Base-by-base conservation (phyloP, 2,329 filamentous ascomycete genomes). In the Endothia cerciana region DNA sequence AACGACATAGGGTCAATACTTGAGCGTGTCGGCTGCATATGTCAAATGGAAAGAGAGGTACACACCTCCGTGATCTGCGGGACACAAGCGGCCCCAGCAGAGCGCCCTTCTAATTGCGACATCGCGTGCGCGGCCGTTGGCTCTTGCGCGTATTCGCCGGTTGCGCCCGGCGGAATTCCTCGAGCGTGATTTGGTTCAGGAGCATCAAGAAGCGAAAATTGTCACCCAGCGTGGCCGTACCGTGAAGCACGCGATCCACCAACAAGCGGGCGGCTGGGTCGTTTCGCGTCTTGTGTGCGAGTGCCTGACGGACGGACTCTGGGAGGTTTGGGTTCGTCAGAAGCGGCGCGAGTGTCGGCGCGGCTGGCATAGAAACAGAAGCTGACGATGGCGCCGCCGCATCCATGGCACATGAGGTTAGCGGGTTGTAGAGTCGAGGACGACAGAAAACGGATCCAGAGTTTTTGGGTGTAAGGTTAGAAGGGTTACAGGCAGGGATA, bases 1-100 rank as follows among this genome's bases (percentile, higher is more conserved):
- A 22, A 43, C 6, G 36, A 28, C 5, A 4, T 6, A 19, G 33
- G 3, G n/a, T 33, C 13, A 53, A 30, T 11, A 33, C 15, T 17
- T 59, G 19, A 30, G 38, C 5, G 33, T 10, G 11, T 30, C 11
- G 22, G 40, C 40, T 30, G 40, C 2, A 22, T 59, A 25, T 28
- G 28, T 10, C 19, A 59, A 66, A 10, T 38, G 10, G 55, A 65
- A 36, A 72, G 74, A 13, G 56, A 3, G 22, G 17, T n/a, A 45
- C 38, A 59, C 71, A 80, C 81, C 70, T 76, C 73, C 8, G 77
- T 78, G 51, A 83, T 74, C 40, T 77, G 69, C 36, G 79, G 78
- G 40, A 72, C 71, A 62, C 70, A 60, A 62, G 77, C 70, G 3
- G 60, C 36, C n/a, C 66, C 60, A 6, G 65, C 60, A 40, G 36